phyloP scores from a whole-genome alignment of 768 basidiomycete genomes.

The Postia placenta region DNA sequence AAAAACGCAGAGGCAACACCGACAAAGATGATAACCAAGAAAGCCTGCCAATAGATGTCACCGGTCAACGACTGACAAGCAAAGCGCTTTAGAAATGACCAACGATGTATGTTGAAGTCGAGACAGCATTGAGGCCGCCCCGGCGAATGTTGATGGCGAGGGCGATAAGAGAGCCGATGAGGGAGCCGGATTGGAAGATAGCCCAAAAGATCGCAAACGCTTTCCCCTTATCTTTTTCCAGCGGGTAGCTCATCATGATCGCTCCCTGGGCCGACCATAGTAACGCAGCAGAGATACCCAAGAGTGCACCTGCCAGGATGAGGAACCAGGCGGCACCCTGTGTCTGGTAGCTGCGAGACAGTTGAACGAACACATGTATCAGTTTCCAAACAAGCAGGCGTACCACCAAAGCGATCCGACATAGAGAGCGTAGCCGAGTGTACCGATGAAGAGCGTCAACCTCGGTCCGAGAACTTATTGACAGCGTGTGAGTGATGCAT shows the following conservation, averaged over 20 bases:
- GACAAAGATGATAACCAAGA: constrained; percentile 39
- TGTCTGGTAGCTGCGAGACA: constrained; percentile 25
- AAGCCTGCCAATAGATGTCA: constrained; percentile 27
- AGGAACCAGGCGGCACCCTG: constrained; percentile 39
- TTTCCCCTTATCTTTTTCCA: constrained; percentile 50
- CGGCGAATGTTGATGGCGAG: constrained; percentile 34
- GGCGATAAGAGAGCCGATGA: constrained; percentile 39
- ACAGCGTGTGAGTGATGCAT: not conserved
- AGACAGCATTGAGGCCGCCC: constrained; percentile 27
- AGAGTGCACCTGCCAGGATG: constrained; percentile 41
- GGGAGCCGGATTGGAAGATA: constrained; percentile 37
- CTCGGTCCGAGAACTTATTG: constrained; percentile 43
- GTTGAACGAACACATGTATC: not conserved
- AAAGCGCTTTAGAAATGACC: no score
- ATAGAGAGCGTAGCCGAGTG: constrained; percentile 46
- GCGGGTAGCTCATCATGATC: constrained; percentile 52
- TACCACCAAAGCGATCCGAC: constrained; percentile 41
- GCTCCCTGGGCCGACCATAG: constrained; percentile 49
- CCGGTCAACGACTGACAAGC: constrained; percentile 7
- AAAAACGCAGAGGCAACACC: constrained; percentile 29
- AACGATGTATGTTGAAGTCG: constrained; percentile 36
- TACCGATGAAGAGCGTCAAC: constrained; percentile 43
- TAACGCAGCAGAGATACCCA: constrained; percentile 44
- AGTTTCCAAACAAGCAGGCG: no score
- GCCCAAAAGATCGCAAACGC: constrained; percentile 50